These are phyloP conservation scores for Ophiostoma sp. DNA, from an alignment of 2,329 filamentous ascomycete species.

Conservation along the genomic window DNA sequence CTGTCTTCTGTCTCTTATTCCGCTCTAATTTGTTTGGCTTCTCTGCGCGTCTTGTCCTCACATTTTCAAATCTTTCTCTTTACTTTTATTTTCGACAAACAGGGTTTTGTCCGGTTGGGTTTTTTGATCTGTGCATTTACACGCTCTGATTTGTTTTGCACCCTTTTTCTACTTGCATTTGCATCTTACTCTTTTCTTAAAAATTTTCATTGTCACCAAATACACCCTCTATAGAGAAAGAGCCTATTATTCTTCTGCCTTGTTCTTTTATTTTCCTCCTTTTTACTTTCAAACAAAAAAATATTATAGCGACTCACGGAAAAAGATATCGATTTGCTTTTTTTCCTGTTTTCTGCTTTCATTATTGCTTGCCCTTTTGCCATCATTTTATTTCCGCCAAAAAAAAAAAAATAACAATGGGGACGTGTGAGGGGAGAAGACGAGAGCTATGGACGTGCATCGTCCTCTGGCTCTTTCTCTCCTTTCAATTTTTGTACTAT, in stretches of 20 bases:
- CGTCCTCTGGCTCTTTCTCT: background rate
- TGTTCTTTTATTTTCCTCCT: background rate
- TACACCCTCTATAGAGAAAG: constrained; percentile 20
- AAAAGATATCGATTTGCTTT: constrained; percentile 16
- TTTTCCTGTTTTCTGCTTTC: background rate
- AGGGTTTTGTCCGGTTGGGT: constrained; percentile 21
- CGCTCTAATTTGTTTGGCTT: background rate
- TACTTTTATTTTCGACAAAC: constrained; percentile 7
- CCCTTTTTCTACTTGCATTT: background rate
- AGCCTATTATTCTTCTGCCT: constrained; percentile 5
- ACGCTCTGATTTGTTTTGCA: background rate
- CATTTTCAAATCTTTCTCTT: constrained; percentile 14
- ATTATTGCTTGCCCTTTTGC: background rate
- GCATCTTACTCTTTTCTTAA: background rate
- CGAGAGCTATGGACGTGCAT: background rate
- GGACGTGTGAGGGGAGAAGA: background rate
- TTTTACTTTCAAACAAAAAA: background rate
- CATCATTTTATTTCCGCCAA: background rate
- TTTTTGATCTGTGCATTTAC: constrained; percentile 8
- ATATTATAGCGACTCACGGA: constrained; percentile 1
- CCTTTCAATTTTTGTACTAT: constrained; percentile 10
- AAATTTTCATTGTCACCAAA: background rate
- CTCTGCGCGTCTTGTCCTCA: background rate
- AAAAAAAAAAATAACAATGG: background rate
- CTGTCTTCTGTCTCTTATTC: background rate